These are phyloP conservation scores for Taphrina deformans DNA, from an alignment of 1,139 yeast species.

Conservation along the genomic window DNA sequence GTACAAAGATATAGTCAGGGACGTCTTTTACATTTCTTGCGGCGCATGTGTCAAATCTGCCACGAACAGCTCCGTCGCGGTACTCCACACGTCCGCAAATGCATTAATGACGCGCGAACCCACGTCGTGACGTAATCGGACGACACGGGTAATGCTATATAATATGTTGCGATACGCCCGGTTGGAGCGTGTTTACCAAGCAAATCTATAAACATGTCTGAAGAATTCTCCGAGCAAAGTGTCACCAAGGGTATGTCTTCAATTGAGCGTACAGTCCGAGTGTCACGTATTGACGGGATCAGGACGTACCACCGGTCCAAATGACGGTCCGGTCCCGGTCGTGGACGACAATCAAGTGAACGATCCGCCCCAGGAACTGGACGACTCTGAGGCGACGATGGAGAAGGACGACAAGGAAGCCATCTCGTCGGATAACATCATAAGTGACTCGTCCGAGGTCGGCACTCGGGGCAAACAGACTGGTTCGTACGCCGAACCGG, in stretches of 20 bases:
- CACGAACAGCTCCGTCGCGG: slow-evolving; percentile 8
- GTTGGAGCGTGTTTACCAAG: no score
- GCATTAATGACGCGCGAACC: slow-evolving; percentile 17
- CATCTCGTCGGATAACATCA: slow-evolving; percentile 20
- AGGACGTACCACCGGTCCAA: slow-evolving; percentile 22
- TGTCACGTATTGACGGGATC: neutral
- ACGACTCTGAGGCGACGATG: slow-evolving; percentile 22
- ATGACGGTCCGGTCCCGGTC: slow-evolving; percentile 28
- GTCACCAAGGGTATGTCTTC: slow-evolving; percentile 21
- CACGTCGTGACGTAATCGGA: slow-evolving; percentile 18
- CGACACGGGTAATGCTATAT: no score
- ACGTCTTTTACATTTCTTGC: neutral
- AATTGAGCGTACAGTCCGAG: no score
- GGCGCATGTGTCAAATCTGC: slow-evolving; percentile 2
- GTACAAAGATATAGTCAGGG: neutral
- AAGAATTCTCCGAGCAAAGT: slow-evolving; percentile 10
- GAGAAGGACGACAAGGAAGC: slow-evolving; percentile 32
- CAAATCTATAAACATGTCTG: slow-evolving; percentile 19
- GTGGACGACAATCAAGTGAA: slow-evolving; percentile 25
- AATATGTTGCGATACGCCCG: no score
- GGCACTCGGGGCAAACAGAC: slow-evolving; percentile 17
- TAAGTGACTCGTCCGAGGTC: slow-evolving; percentile 28
- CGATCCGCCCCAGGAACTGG: slow-evolving; percentile 20
- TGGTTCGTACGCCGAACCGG: slow-evolving; percentile 13
- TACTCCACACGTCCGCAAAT: slow-evolving; percentile 5